phyloP scores from a whole-genome alignment of 805 yeast genomes.

The Saturnispora gosingensis region DNA sequence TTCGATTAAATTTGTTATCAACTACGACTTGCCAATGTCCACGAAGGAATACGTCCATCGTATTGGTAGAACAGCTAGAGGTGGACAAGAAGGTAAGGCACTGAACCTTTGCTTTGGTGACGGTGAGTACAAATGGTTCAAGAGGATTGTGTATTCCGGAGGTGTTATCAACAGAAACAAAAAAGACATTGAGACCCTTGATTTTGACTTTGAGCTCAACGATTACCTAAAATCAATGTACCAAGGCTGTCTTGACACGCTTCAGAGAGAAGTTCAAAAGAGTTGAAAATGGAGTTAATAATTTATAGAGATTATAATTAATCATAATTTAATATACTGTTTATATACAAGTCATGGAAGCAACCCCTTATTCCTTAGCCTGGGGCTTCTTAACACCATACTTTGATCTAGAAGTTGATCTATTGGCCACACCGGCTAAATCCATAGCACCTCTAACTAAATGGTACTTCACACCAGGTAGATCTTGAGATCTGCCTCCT shows the following conservation, averaged over 20 bases:
- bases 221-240: conserved; percentile 33
- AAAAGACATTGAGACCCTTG: conserved; percentile 27
- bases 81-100: conserved; percentile 69
- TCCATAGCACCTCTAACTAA: conserved; percentile 89
- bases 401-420: conserved; percentile 81
- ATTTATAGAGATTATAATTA: not conserved
- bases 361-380: conserved; percentile 26
- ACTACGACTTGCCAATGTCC: conserved; percentile 85
- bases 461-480: conserved; percentile 96
- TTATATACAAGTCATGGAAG: conserved; percentile 7
- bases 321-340: not conserved
- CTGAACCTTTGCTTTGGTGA: conserved; percentile 64
- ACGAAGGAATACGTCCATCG: conserved; percentile 91
- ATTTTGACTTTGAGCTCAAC: conserved; percentile 27
- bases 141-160: conserved; percentile 35
- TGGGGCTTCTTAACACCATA: conserved; percentile 88
- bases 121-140: conserved; percentile 65
- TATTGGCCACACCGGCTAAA: conserved; percentile 88
- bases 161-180: conserved; percentile 44
- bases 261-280: conserved; percentile 34
- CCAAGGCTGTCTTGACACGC: conserved; percentile 33
- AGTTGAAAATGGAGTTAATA: conserved; percentile 4
- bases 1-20: conserved; percentile 63
- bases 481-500: conserved; percentile 98
- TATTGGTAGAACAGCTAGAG: conserved; percentile 96